These are phyloP conservation scores for Globisporangium apiculatum DNA, from an alignment of 352 stramenopile genomes.

Conservation along the genomic window DNA sequence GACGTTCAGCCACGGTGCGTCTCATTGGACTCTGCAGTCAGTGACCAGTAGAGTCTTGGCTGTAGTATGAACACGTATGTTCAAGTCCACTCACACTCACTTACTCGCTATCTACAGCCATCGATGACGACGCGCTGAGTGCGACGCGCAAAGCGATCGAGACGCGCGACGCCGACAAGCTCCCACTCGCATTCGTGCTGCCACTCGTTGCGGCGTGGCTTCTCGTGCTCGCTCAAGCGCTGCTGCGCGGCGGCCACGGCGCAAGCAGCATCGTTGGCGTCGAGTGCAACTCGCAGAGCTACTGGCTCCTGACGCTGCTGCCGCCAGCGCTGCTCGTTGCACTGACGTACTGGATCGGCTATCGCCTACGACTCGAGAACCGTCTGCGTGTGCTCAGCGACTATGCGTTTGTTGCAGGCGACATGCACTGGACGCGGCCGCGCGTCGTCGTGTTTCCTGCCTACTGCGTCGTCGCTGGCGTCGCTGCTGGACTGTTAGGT, in stretches of 20 bases:
- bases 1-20: conserved; percentile 23
- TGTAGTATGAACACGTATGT: no score
- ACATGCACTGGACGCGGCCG: conserved; percentile 91
- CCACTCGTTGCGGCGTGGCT: conserved; percentile 63
- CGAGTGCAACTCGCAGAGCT: conserved; percentile 86
- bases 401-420: conserved; percentile 85
- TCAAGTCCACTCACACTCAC: neutral
- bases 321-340: conserved; percentile 71
- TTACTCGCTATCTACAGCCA: conserved; percentile 1
- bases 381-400: conserved; percentile 58
- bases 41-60: no score
- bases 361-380: conserved; percentile 58
- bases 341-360: conserved; percentile 49
- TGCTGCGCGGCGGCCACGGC: conserved; percentile 71
- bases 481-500: conserved; percentile 93
- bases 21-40: neutral
- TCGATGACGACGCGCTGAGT: conserved; percentile 30
- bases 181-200: conserved; percentile 51
- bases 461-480: conserved; percentile 90
- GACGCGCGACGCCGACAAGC: conserved; percentile 33
- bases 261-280: conserved; percentile 85
- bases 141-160: conserved; percentile 39
- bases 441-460: conserved; percentile 89
- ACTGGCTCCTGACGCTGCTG: conserved; percentile 90
- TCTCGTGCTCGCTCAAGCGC: conserved; percentile 57